phyloP scores from a whole-genome alignment of 805 yeast species.

The Candida yuanshanica region DNA sequence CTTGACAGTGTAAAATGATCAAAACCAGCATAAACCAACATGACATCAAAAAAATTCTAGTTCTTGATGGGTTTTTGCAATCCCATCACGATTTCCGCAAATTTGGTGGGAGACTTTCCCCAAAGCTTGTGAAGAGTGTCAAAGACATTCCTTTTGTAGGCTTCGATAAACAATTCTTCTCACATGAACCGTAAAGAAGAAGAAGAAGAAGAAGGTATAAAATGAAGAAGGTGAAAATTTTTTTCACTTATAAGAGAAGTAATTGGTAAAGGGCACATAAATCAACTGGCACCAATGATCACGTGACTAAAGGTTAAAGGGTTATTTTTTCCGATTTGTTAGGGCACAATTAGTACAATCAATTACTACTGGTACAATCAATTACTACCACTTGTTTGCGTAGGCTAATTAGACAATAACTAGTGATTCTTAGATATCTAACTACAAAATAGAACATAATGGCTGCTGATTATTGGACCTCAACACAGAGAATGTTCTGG shows the following conservation, averaged over 20 bases:
- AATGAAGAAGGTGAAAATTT: background rate
- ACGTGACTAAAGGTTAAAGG: background rate
- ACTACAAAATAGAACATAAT: slow-evolving; percentile 12
- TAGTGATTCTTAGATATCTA: too few relatives aligned
- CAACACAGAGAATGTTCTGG: slow-evolving; percentile 80
- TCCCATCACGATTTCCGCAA: slow-evolving; percentile 60
- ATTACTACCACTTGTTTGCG: too few relatives aligned
- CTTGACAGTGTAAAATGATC: background rate
- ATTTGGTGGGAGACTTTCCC: slow-evolving; percentile 86
- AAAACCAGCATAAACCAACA: background rate
- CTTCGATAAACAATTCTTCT: slow-evolving; percentile 78
- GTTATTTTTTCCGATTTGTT: background rate
- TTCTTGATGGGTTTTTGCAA: slow-evolving; percentile 32
- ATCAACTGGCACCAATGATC: background rate
- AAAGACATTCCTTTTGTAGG: slow-evolving; percentile 43
- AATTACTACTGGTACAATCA: too few relatives aligned
- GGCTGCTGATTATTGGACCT: slow-evolving; percentile 88
- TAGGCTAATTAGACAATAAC: too few relatives aligned
- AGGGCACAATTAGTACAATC: background rate
- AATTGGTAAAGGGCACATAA: too few relatives aligned
- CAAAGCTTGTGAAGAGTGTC: slow-evolving; percentile 43
- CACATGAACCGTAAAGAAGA: slow-evolving; percentile 47
- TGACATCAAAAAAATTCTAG: background rate
- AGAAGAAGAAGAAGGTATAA: background rate
- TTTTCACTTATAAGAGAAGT: too few relatives aligned